Evolutionary conservation across 139 green algal species (phyloP), one percentile per base, ranked within the genome.

Genomic region (Chlorella vulgaris): DNA sequence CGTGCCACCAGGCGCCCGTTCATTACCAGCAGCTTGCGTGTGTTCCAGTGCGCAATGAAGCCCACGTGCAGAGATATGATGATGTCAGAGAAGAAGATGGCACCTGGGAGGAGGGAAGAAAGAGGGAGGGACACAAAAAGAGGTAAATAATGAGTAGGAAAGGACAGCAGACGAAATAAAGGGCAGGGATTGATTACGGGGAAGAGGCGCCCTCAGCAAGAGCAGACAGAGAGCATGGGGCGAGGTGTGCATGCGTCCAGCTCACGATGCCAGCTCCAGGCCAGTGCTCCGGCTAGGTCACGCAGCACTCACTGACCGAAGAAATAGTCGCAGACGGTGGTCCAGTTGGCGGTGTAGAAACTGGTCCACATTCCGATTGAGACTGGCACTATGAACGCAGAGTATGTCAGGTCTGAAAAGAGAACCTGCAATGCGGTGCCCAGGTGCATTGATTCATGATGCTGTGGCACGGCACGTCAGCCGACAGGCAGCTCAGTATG

Each of bases 1-100:
- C 38, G 33, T 0, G 76, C 76, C 50, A 91, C 66, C 28, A 73
- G 50, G 28, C 70, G 43, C 1, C 82, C 74, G 69, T 86, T 79
- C 84, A 91, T 82, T 21, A 89, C 76, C 43, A 89, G 53, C 43
- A 86, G 77, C 78, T 86, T 89, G 36, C 71, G 73, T 7, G 84
- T 83, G 47, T 89, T 86, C 71, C 82, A 88, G 7, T 67, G 83
- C 31, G 85, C 84, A 7, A 91, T 74, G 69, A 89, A 91, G 31
- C 87, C 87, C 1, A 85, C 74, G 29, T 89, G 84, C 31, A 91
- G 83, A 60, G 80, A 75, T 19, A 87, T 39, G 2, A 89, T 4
- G 21, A 91, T 74, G 66, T 91, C 84, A 2, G 53, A 13, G 68
- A 88, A 86, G 29, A 90, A 61, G 13, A 79, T 28, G 22, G 66